phyloP scores from a whole-genome alignment of 2,329 filamentous ascomycete genomes.

The Pseudocercospora cruenta region DNA sequence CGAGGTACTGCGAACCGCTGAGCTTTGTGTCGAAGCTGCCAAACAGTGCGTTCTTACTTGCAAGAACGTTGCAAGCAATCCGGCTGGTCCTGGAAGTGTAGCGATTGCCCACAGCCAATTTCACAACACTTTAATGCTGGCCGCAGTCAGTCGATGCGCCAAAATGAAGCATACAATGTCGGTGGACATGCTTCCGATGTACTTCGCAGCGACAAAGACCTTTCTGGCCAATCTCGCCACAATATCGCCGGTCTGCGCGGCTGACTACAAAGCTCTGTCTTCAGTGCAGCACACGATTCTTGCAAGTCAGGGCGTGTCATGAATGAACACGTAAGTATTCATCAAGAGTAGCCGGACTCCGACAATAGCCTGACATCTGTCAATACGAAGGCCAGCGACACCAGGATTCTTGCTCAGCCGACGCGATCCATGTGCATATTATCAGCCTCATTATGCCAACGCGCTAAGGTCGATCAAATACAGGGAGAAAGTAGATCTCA shows the following conservation, averaged over 20 bases:
- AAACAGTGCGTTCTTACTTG: constrained; percentile 79
- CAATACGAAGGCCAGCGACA: too few species aligned
- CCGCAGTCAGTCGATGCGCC: constrained; percentile 69
- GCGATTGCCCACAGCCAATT: constrained; percentile 95
- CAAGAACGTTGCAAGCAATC: constrained; percentile 61
- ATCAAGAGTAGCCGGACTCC: too few species aligned
- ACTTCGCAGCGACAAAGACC: constrained; percentile 56
- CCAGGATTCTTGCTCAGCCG: too few species aligned
- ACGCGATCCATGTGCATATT: neutral
- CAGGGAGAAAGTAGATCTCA: too few species aligned
- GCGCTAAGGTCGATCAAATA: too few species aligned
- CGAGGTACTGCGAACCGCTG: constrained; percentile 30
- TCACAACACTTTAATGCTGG: constrained; percentile 83
- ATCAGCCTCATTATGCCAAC: neutral
- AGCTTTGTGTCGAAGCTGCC: constrained; percentile 67
- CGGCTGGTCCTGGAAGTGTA: constrained; percentile 84
- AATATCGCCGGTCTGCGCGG: constrained; percentile 68
- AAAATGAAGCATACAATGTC: constrained; percentile 59
- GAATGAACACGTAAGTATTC: neutral
- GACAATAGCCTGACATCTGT: too few species aligned
- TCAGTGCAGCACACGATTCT: neutral
- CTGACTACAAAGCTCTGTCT: neutral
- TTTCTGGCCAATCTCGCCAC: constrained; percentile 71
- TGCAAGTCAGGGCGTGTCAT: neutral
- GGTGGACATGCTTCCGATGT: neutral